Percentiles rank a stretch among this genome's conserved stretches.
phyloP scores from a whole-genome alignment of 495 filamentous ascomycete species.

The Niebla homalea region DNA sequence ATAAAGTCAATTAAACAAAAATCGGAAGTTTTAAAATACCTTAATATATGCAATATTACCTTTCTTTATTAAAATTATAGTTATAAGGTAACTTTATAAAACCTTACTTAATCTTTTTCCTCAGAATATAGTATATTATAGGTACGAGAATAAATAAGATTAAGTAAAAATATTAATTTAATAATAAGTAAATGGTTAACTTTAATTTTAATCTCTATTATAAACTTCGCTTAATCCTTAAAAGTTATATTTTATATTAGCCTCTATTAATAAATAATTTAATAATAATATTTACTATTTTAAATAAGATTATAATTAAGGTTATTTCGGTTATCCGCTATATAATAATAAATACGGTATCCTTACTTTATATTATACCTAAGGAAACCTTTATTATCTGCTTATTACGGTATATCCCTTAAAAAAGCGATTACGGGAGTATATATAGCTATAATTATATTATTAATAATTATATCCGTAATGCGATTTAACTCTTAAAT shows the following conservation, averaged over 20 bases:
- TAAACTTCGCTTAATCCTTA: background rate
- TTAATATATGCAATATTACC: background rate
- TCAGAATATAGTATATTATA: background rate
- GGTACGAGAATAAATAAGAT: background rate
- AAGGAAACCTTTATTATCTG: background rate
- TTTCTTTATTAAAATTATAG: too few relatives aligned
- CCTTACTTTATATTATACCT: too few relatives aligned
- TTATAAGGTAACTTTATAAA: too few relatives aligned
- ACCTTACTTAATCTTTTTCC: background rate
- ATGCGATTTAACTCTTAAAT: too few relatives aligned
- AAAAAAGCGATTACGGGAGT: slow-evolving; percentile 1
- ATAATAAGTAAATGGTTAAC: background rate
- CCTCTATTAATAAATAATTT: background rate
- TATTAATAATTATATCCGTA: too few relatives aligned
- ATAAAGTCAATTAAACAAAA: background rate
- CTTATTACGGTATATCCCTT: background rate
- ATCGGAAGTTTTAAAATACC: background rate
- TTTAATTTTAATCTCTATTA: background rate
- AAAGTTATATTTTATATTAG: background rate
- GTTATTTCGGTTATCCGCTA: too few relatives aligned
- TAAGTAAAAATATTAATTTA: background rate
- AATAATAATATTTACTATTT: background rate
- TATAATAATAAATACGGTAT: too few relatives aligned
- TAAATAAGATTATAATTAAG: too few relatives aligned
- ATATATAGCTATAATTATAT: too few relatives aligned